Evolutionary conservation across 768 basidiomycete species (phyloP), one percentile per base, ranked within the genome.

Genomic region (Botryobasidium botryosum): DNA sequence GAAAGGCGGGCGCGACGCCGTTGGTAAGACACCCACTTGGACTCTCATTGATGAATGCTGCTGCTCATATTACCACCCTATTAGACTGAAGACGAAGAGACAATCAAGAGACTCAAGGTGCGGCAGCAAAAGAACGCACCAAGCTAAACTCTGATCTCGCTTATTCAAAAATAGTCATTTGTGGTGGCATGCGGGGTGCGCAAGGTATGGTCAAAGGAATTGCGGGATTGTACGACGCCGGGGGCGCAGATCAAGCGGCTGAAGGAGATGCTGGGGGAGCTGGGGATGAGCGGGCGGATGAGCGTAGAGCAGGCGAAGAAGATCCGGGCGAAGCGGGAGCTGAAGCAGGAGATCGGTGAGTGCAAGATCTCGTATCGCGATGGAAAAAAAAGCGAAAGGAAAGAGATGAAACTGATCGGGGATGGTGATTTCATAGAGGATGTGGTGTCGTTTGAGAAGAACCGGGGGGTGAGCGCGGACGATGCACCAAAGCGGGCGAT

Each of bases 291-390:
- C 0, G 81, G 82, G 1, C 70, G 78, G 20, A 64, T 77, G 55
- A 87, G 74, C 49, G 53, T 85, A 54, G 85, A 84, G 43, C 79
- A 90, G 61, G 88, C 87, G 3, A 82, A 73, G 52, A 62, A 65
- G 3, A 79, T 91, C 52, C 79, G 69, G 49, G 72, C 66, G 57
- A 72, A 72, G 55, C 66, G 85, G 36, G 90, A 90, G 56, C 57
- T 86, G 5, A 78, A 72, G 20, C 66, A 83, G 48, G 85, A 90
- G 55, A 67, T 88, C 17, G 70, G 86, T 90, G 51, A 26, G 73
- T 66, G 2, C 12, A 20, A 12, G 18, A 25, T 46, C 38, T 12
- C 35, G 23, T 37, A 23, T 37, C 20, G n/a, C n/a, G n/a, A n/a
- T n/a, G n/a, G n/a, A n/a, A n/a, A n/a, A n/a, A n/a, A n/a, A n/a